These are phyloP conservation scores for Coniella lustricola DNA, from an alignment of 2,329 filamentous ascomycete genomes.

Conservation along the genomic window DNA sequence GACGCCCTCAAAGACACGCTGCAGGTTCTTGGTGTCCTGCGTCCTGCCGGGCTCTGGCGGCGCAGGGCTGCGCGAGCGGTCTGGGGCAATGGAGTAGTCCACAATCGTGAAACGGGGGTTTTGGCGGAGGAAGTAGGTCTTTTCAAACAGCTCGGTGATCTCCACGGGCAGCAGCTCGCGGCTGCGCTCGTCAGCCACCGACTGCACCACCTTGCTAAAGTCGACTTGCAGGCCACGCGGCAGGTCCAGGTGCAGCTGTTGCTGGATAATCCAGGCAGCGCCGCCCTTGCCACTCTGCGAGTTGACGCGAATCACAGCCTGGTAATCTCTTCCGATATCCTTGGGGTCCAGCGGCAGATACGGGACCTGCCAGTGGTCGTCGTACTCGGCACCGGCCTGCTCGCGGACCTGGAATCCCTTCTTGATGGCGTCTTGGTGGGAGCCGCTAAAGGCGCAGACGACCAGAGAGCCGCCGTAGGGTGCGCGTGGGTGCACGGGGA, in stretches of 20 bases:
- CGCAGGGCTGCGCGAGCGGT: constrained; percentile 69
- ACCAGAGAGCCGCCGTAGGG: constrained; percentile 89
- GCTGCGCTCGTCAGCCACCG: constrained; percentile 68
- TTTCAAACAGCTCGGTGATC: constrained; percentile 81
- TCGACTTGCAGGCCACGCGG: constrained; percentile 88
- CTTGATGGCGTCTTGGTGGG: constrained; percentile 94
- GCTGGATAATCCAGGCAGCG: constrained; percentile 87
- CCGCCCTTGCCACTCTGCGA: constrained; percentile 94
- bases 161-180: constrained; percentile 79
- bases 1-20: constrained; percentile 77
- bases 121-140: constrained; percentile 75
- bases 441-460: constrained; percentile 86
- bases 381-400: constrained; percentile 46
- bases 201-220: constrained; percentile 83
- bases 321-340: constrained; percentile 94
- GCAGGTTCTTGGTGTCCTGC: constrained; percentile 69
- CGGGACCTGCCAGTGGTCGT: constrained; percentile 75
- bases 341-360: constrained; percentile 89
- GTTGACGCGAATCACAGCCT: constrained; percentile 96
- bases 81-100: constrained; percentile 85
- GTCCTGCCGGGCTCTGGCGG: constrained; percentile 63
- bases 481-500: constrained; percentile 80
- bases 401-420: constrained; percentile 76
- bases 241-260: constrained; percentile 82
- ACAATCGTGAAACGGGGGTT: constrained; percentile 82